Percentiles rank a stretch among this genome's conserved stretches.
These are phyloP conservation scores for Tolypocladium nubicola DNA, from an alignment of 2,329 filamentous ascomycete species.

Conservation along the genomic window DNA sequence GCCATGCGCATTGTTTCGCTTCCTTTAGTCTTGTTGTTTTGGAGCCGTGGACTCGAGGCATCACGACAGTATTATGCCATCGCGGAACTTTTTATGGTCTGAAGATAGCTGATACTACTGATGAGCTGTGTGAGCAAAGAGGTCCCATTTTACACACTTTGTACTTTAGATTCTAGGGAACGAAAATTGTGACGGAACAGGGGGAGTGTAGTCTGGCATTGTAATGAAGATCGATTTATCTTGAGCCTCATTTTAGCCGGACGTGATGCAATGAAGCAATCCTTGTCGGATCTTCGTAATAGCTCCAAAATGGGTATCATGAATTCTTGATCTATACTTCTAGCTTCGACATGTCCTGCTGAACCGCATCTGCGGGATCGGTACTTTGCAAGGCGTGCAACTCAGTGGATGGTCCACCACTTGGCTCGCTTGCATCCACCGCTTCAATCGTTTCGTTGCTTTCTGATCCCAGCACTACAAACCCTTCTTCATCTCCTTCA, in stretches of 20 bases:
- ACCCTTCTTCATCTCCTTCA: constrained; percentile 5
- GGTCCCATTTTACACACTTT: constrained; percentile 24
- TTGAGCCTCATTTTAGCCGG: neutral
- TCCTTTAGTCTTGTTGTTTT: constrained; percentile 5
- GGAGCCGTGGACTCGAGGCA: constrained; percentile 10
- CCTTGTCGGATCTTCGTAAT: neutral
- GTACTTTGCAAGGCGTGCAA: neutral
- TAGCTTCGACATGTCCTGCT: constrained; percentile 18
- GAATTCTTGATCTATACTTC: constrained; percentile 11
- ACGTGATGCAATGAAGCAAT: neutral
- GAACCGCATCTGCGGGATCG: constrained; percentile 6
- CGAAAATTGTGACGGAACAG: constrained; percentile 12
- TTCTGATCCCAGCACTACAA: neutral
- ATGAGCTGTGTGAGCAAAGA: constrained; percentile 14
- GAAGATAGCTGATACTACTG: constrained; percentile 22
- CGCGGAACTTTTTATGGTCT: constrained; percentile 25
- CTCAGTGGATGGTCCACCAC: neutral
- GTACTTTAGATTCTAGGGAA: constrained; percentile 27
- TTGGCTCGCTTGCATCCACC: neutral
- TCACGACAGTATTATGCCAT: constrained; percentile 17
- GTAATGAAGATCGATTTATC: constrained; percentile 12
- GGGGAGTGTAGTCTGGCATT: constrained; percentile 8
- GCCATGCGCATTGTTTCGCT: neutral
- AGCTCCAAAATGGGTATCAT: constrained; percentile 10
- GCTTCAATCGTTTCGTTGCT: neutral